Base-by-base conservation (phyloP, 2,329 filamentous ascomycete genomes). In the Aspergillus tubingensis region DNA sequence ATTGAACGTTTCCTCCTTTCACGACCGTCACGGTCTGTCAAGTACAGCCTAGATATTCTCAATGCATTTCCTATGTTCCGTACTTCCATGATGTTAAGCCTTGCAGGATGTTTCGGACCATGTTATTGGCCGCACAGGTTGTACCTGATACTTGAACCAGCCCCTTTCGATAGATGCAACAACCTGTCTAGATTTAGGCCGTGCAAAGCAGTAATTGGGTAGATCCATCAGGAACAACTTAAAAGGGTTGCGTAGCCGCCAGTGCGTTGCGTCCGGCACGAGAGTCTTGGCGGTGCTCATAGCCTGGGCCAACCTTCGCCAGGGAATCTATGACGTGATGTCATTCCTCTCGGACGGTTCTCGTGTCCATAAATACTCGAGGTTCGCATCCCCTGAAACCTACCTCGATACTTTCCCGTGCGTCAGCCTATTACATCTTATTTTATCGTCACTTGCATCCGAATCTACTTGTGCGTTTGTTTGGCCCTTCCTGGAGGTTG, bases 241-340 rank as follows among this genome's bases (percentile, higher is more conserved):
- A 47, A 13, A 13, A 55, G 30, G 17, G n/a, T 21, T 27, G 39
- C 39, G 27, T 30, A 43, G 23, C 43, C 53, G 41, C 39, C 44
- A 55, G 36, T 6, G 27, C 17, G 15, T 17, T 43, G 25, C 19
- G 25, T 21, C n/a, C 39, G 25, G 25, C 25, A 50, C 47, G 13
- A 27, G 23, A 32, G 59, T 44, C 64, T 67, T 64, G 62, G 65
- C 61, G 47, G 47, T 19, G 55, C 38, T 38, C 52, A 30, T 54
- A 57, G 56, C 61, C 54, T 60, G 62, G 56, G 57, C 60, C 58
- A 51, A 65, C 60, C 30, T 65, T 58, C 58, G 59, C 58, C 62
- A 27, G 39, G 27, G 54, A 58, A 67, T 72, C 68, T 58, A 71
- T 72, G 71, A 73, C 70, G 69, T 72, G 69, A 73, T 73, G 72